phyloP scores from a whole-genome alignment of 1,284 basidiomycete species.

The Schizophyllum amplum region DNA sequence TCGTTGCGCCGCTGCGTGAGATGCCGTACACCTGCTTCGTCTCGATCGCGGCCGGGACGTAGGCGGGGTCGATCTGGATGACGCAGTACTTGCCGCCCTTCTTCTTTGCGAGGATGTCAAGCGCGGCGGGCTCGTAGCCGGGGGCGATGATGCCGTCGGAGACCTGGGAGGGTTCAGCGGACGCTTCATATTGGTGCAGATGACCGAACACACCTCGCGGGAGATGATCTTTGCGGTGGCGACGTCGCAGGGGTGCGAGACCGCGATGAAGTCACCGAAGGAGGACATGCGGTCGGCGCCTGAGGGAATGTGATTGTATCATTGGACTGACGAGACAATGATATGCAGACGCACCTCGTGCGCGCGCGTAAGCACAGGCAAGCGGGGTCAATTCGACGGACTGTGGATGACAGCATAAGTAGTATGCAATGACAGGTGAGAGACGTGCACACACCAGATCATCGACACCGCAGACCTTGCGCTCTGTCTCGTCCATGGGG shows the following conservation, averaged over 20 bases:
- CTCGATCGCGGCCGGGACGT: slow-evolving; percentile 73
- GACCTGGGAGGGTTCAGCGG: slow-evolving; percentile 36
- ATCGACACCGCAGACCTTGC: slow-evolving; percentile 94
- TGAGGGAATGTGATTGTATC: slow-evolving; percentile 25
- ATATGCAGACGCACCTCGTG: slow-evolving; percentile 65
- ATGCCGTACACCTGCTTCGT: slow-evolving; percentile 96
- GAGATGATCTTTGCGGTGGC: slow-evolving; percentile 96
- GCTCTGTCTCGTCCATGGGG: slow-evolving; percentile 79
- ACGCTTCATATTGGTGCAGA: too few relatives aligned
- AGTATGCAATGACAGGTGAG: slow-evolving; percentile 28
- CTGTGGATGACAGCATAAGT: not conserved
- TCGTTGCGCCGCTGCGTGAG: slow-evolving; percentile 88
- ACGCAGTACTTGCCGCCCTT: slow-evolving; percentile 99
- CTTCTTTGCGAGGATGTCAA: slow-evolving; percentile 93
- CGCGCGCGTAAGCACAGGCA: slow-evolving; percentile 92
- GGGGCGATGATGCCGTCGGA: slow-evolving; percentile 98
- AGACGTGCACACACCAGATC: slow-evolving; percentile 75
- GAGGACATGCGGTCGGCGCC: slow-evolving; percentile 99
- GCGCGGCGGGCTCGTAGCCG: slow-evolving; percentile 81
- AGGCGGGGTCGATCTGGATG: slow-evolving; percentile 85
- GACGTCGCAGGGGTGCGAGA: slow-evolving; percentile 89
- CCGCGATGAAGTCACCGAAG: slow-evolving; percentile 97
- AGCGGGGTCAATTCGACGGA: slow-evolving; percentile 60
- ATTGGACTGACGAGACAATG: too few relatives aligned
- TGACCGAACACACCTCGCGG: slow-evolving; percentile 72